Evolutionary conservation across 345 rosid species (phyloP).

Genomic region (Corchorus capsularis): DNA sequence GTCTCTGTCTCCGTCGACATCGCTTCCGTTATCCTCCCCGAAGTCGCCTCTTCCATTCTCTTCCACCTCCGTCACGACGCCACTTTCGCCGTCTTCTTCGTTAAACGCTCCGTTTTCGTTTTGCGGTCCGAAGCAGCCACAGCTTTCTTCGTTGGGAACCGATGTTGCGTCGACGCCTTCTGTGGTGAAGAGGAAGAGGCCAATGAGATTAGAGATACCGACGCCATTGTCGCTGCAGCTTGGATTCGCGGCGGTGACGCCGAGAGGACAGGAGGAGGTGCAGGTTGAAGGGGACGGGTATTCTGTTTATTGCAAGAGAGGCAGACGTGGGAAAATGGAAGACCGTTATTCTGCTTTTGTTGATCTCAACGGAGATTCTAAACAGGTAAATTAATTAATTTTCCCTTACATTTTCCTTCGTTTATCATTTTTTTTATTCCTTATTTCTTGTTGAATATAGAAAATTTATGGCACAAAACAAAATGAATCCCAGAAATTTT

Average conservation of each 20-base stretch:
- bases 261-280: slow-evolving; percentile 44
- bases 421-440: slow-evolving; percentile 15
- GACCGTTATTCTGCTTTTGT: slow-evolving; percentile 79
- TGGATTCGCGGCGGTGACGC: slow-evolving; percentile 42
- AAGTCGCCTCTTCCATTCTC: not conserved
- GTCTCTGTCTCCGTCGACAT: not conserved
- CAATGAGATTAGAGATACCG: slow-evolving; percentile 67
- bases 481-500: too few relatives aligned
- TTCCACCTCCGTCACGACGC: not conserved
- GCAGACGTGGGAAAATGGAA: slow-evolving; percentile 87
- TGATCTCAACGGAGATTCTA: slow-evolving; percentile 52
- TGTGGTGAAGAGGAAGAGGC: slow-evolving; percentile 72
- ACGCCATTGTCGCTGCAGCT: slow-evolving; percentile 22
- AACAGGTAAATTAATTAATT: slow-evolving; percentile 50
- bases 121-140: not conserved
- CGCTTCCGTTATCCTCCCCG: not conserved
- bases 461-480: not conserved
- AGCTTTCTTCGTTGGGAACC: not conserved
- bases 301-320: slow-evolving; percentile 84
- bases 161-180: slow-evolving; percentile 30
- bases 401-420: not conserved
- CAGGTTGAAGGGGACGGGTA: slow-evolving; percentile 62
- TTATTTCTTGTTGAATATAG: not conserved
- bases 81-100: not conserved
- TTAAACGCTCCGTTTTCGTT: not conserved